A percentile compares a stretch with the other conserved stretches of the same genome.
phyloP scores from a whole-genome alignment of 2,329 filamentous ascomycete species.

The Penicillium decumbens region DNA sequence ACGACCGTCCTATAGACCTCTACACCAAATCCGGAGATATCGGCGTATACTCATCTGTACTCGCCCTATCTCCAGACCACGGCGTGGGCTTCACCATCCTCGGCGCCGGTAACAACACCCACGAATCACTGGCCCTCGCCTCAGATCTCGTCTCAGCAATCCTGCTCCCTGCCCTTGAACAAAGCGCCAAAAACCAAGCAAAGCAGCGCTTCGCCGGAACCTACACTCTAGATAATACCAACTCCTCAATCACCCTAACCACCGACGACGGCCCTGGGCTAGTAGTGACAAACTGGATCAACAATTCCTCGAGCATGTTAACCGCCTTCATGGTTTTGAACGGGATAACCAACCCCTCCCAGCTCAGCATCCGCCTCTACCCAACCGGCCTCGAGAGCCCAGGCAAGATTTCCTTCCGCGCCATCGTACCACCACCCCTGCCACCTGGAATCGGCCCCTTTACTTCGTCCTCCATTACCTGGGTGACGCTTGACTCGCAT shows the following conservation, averaged over 20 bases:
- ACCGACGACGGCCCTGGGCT: slow-evolving; percentile 21
- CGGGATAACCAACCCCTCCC: slow-evolving; percentile 1
- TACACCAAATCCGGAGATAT: slow-evolving; percentile 25
- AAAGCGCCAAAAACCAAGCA: slow-evolving; percentile 22
- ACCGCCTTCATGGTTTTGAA: slow-evolving; percentile 8
- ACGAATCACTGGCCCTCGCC: slow-evolving; percentile 4
- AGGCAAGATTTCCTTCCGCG: slow-evolving; percentile 16
- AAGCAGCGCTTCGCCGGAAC: slow-evolving; percentile 15
- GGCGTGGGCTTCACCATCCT: slow-evolving; percentile 23
- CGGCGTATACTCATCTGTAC: slow-evolving; percentile 20
- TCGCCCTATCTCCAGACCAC: slow-evolving; percentile 27
- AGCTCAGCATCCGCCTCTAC: slow-evolving; percentile 22
- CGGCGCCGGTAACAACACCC: slow-evolving; percentile 14
- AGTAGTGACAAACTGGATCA: slow-evolving; percentile 17
- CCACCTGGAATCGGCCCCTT: slow-evolving; percentile 11
- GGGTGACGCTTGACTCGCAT: slow-evolving; percentile 13
- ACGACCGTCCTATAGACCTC: slow-evolving; percentile 2
- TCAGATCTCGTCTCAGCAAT: slow-evolving; percentile 15
- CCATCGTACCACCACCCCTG: slow-evolving; percentile 8
- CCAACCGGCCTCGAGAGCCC: slow-evolving; percentile 19
- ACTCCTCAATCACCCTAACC: slow-evolving; percentile 18
- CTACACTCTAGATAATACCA: slow-evolving; percentile 7
- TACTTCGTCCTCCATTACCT: slow-evolving; percentile 13
- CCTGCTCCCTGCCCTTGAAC: slow-evolving; percentile 20
- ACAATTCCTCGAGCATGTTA: slow-evolving; percentile 19